Percentiles rank a stretch among this genome's conserved stretches.
These are phyloP conservation scores for Phytopythium chamaehyphon DNA, from an alignment of 352 stramenopile genomes.

Conservation along the genomic window DNA sequence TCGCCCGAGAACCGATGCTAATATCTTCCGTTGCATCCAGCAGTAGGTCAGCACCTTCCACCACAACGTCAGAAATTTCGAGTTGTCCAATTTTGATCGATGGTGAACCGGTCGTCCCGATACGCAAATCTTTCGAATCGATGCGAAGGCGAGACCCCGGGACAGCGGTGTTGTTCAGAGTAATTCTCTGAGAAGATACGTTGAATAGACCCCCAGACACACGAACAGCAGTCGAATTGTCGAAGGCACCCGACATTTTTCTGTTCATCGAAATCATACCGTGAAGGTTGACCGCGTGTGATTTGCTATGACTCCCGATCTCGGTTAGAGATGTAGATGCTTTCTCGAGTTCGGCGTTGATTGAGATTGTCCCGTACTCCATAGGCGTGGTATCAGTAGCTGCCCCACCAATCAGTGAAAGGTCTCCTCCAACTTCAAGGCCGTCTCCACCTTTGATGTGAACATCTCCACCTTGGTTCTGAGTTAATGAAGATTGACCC, in stretches of 20 bases:
- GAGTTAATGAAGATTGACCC: conserved; percentile 45
- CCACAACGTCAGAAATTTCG: conserved; percentile 14
- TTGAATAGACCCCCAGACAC: conserved; percentile 36
- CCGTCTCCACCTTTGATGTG: conserved; percentile 51
- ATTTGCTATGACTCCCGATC: conserved; percentile 49
- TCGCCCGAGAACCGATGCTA: conserved; percentile 18
- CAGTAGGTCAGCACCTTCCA: conserved; percentile 15
- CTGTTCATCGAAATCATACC: conserved; percentile 55
- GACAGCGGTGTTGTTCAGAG: conserved; percentile 37
- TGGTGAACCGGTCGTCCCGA: conserved; percentile 26
- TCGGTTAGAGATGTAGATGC: conserved; percentile 42
- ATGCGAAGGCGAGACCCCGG: conserved; percentile 33
- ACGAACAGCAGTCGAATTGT: conserved; percentile 40
- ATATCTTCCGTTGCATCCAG: conserved; percentile 26
- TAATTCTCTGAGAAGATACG: conserved; percentile 36
- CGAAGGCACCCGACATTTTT: conserved; percentile 19
- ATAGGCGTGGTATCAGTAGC: conserved; percentile 17
- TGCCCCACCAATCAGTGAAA: conserved; percentile 43
- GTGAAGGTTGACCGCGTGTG: conserved; percentile 51
- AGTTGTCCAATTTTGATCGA: conserved; percentile 25
- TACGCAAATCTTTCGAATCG: conserved; percentile 33
- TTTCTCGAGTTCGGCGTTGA: conserved; percentile 52
- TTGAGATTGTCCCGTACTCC: conserved; percentile 34
- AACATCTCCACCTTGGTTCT: conserved; percentile 47
- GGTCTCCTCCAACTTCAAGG: conserved; percentile 31